phyloP scores from a whole-genome alignment of 345 rosid species.

The Linum trigynum region DNA sequence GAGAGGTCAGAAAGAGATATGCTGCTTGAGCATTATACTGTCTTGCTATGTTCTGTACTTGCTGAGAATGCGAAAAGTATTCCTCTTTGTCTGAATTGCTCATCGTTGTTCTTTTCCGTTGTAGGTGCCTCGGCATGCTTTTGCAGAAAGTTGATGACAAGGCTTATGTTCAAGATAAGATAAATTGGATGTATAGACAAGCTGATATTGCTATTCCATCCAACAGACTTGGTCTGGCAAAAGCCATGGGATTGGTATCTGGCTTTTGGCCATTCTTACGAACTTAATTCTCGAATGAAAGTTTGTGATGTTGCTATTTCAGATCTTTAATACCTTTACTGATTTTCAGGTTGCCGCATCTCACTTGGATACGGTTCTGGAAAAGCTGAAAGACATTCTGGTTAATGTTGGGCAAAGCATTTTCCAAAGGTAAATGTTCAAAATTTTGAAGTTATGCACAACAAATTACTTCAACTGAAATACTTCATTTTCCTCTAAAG shows the following conservation, averaged over 20 bases:
- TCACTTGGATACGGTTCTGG: conserved; percentile 87
- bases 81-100: not conserved
- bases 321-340: conserved; percentile 14
- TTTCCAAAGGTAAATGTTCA: conserved; percentile 54
- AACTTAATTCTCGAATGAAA: not conserved
- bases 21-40: not conserved
- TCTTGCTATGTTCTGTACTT: not conserved
- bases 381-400: conserved; percentile 77
- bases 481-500: not conserved
- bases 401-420: conserved; percentile 75
- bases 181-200: conserved; percentile 83
- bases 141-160: conserved; percentile 85
- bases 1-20: not conserved
- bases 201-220: conserved; percentile 72
- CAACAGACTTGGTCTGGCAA: conserved; percentile 94
- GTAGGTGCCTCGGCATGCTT: conserved; percentile 85
- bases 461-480: not conserved
- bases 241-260: conserved; percentile 95
- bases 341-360: conserved; percentile 87
- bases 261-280: conserved; percentile 9
- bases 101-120: conserved; percentile 15
- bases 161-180: conserved; percentile 68
- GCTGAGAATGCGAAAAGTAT: not conserved
- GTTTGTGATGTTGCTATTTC: conserved; percentile 7
- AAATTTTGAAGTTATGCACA: conserved; percentile 1